phyloP scores from a whole-genome alignment of 169 alveolate species.

The Miamiensis avidus region DNA sequence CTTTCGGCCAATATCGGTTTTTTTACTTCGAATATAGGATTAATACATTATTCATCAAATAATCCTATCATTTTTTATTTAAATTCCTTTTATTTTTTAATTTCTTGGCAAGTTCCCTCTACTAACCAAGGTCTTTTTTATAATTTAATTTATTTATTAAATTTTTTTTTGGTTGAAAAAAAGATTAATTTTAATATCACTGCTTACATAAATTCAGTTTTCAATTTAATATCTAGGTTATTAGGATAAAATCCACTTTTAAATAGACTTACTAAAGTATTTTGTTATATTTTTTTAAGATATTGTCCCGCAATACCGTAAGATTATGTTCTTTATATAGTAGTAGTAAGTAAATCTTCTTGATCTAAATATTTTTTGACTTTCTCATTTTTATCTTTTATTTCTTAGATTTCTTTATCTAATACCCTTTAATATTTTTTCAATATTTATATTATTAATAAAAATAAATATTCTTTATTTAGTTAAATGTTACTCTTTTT shows the following conservation, averaged over 20 bases:
- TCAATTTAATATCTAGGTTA: conserved; percentile 11
- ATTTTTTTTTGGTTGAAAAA: too few species aligned
- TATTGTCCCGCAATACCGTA: conserved; percentile 52
- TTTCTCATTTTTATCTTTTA: conserved; percentile 52
- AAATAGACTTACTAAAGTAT: conserved; percentile 25
- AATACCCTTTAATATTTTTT: conserved; percentile 34
- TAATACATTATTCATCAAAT: conserved; percentile 34
- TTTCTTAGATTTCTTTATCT: conserved; percentile 48
- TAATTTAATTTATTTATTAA: too few species aligned
- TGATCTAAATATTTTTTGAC: conserved; percentile 35
- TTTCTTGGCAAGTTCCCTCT: conserved; percentile 29
- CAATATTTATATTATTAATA: neutral
- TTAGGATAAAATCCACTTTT: conserved; percentile 34
- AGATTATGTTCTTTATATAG: conserved; percentile 52
- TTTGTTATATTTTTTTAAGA: conserved; percentile 36
- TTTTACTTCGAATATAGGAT: conserved; percentile 18
- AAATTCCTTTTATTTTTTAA: neutral
- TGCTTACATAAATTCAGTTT: conserved; percentile 35
- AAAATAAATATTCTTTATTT: conserved; percentile 35
- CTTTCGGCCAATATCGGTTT: conserved; percentile 23
- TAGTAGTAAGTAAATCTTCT: conserved; percentile 27
- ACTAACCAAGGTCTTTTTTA: conserved; percentile 17
- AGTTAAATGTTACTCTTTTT: neutral
- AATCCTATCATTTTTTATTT: conserved; percentile 48
- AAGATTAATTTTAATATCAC: too few species aligned